A percentile compares a stretch with the other conserved stretches of the same genome.
Evolutionary conservation across 345 rosid genomes (phyloP).

Genomic region (Sonneratia caseolaris): DNA sequence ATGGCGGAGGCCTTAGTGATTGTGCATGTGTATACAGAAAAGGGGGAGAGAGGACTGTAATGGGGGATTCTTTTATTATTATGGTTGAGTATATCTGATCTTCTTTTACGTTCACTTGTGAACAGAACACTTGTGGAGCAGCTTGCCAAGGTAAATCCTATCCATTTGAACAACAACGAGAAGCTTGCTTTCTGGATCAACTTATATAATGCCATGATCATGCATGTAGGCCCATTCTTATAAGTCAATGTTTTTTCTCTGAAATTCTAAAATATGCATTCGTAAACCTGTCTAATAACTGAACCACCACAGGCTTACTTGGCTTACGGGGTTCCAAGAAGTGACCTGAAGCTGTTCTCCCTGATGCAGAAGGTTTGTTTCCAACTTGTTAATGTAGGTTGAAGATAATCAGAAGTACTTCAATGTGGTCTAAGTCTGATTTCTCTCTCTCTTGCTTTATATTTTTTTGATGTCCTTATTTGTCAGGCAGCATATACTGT

Average conservation of each 20-base stretch:
- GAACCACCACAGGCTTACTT: conserved; percentile 58
- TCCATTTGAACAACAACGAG: conserved; percentile 56
- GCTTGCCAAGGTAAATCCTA: conserved; percentile 75
- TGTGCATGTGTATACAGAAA: no score
- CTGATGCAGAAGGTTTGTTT: conserved; percentile 83
- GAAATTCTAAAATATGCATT: not conserved
- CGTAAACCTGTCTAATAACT: conserved; percentile 10
- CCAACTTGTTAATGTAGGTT: not conserved
- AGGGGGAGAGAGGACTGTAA: no score
- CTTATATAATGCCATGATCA: conserved; percentile 85
- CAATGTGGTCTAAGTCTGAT: not conserved
- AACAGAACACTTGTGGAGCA: conserved; percentile 79
- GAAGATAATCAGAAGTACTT: not conserved
- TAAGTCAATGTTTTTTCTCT: not conserved
- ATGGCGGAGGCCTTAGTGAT: no score
- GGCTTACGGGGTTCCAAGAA: conserved; percentile 92
- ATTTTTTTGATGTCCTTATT: not conserved
- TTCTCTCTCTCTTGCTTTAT: not conserved
- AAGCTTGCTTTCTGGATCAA: conserved; percentile 98
- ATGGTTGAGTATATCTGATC: no score
- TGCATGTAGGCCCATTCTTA: conserved; percentile 55
- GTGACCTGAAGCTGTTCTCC: conserved; percentile 85
- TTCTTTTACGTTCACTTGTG: conserved; percentile 1
- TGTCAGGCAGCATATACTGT: conserved; percentile 86
- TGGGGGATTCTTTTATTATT: no score